These are phyloP conservation scores for Aspergillus sergii DNA, from an alignment of 2,329 filamentous ascomycete genomes.

Conservation along the genomic window DNA sequence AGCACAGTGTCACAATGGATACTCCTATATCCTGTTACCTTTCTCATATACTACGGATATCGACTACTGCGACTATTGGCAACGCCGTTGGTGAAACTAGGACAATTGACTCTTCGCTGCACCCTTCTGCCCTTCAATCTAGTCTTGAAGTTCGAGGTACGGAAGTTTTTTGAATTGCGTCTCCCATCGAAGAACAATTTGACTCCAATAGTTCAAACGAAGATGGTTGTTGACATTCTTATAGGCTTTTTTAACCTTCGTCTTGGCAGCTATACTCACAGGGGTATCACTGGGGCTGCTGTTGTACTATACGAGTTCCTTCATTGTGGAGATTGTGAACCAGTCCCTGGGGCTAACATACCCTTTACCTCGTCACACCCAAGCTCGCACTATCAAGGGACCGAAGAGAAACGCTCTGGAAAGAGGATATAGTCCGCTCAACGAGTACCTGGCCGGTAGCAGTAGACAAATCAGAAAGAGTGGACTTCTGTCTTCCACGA, in stretches of 20 bases:
- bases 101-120: constrained; percentile 43
- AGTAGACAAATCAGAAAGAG: constrained; percentile 1
- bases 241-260: constrained; percentile 54
- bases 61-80: constrained; percentile 43
- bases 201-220: neutral
- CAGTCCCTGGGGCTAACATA: constrained; percentile 47
- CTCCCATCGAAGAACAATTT: neutral
- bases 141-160: constrained; percentile 60
- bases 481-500: constrained; percentile 27
- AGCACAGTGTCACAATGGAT: constrained; percentile 9
- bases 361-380: neutral
- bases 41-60: constrained; percentile 23
- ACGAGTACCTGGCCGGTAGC: constrained; percentile 2
- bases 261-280: constrained; percentile 68
- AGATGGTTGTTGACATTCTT: neutral
- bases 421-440: neutral
- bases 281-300: constrained; percentile 66
- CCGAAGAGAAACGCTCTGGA: neutral
- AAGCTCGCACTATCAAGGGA: neutral
- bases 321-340: constrained; percentile 54
- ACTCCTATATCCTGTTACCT: constrained; percentile 14
- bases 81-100: constrained; percentile 54
- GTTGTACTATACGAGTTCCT: constrained; percentile 59
- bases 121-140: constrained; percentile 54
- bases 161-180: constrained; percentile 1